Evolutionary conservation across 148 eudicot species (phyloP).

Genomic region (Limonium bicolor): DNA sequence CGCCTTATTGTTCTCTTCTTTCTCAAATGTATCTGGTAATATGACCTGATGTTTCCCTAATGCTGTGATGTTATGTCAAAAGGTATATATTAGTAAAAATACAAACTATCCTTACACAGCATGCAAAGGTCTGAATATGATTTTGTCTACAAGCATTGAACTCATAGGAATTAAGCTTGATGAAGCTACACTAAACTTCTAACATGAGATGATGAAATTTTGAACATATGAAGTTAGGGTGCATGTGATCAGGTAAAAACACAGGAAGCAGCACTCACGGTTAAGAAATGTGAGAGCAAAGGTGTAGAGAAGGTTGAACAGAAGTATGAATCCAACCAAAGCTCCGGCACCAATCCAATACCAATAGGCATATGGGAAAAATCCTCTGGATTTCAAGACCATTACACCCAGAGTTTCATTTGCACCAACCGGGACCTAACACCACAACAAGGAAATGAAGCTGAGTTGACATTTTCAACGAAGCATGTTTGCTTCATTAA

Average conservation of each 20-base stretch:
- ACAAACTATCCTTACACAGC: background rate
- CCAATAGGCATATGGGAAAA: constrained; percentile 28
- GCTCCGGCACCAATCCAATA: constrained; percentile 61
- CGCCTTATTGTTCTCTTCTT: background rate
- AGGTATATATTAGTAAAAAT: background rate
- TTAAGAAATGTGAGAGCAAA: constrained; percentile 31
- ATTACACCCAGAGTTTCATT: no score
- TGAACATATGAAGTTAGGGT: no score
- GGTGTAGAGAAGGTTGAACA: constrained; percentile 26
- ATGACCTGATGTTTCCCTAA: constrained; percentile 18
- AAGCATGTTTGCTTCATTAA: no score
- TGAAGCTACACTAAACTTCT: background rate
- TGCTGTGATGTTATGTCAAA: constrained; percentile 11
- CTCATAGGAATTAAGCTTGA: background rate
- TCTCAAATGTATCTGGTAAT: constrained; percentile 5
- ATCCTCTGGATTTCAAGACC: constrained; percentile 20
- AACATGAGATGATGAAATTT: no score
- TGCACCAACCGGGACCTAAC: no score
- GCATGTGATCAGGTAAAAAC: background rate
- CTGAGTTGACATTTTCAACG: no score
- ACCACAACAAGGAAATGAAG: no score
- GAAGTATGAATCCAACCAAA: constrained; percentile 25
- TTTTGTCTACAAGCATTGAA: background rate
- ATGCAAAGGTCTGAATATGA: background rate
- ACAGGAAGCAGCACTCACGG: constrained; percentile 18